Evolutionary conservation across 805 yeast genomes (phyloP), one percentile per base, ranked within the genome.

Genomic region (Candida ulmi): DNA sequence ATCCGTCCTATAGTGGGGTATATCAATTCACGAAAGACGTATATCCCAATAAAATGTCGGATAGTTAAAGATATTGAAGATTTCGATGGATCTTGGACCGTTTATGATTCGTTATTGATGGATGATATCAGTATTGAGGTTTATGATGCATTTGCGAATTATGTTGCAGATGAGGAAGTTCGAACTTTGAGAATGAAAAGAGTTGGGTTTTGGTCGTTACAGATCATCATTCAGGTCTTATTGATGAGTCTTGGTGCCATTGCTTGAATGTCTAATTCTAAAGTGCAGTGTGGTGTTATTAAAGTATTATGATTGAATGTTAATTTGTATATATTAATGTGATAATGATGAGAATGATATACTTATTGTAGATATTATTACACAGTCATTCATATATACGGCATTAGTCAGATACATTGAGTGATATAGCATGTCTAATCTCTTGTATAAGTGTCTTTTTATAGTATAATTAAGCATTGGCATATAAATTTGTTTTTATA

Each of bases 81-180:
- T 55, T 93, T 93, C 58, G 88, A 86, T 52, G 99, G 99, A 0
- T 78, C 95, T 8, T 93, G 99, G 99, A 91, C 99, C 1, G 71
- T 88, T 3, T 93, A 88, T 60, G 99, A 93, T 58, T 83, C 93
- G 21, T 68, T 83, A 38, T 67, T 93, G 43, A 88, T 91, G 95
- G 93, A 85, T 55, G 97, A 91, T 55, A 70, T 93, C 37, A 83
- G 93, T 23, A 80, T 80, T 24, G 95, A 87, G 49, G 93, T 91
- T 5, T 91, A 91, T 61, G 88, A 88, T 48, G 88, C 93, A 15
- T 88, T 93, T 62, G 96, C 82, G 3, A 74, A 80, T 33, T 90
- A 90, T 53, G 95, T 88, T 17, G 83, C 83, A 11, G 95, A 93
- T 59, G 97, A 93, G 48, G 85, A 86, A 48, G 78, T 78, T 28